Evolutionary conservation across 176 grass and related monocot species (phyloP), one percentile per base, ranked within the genome.

Genomic region (Aechmea fasciata): DNA sequence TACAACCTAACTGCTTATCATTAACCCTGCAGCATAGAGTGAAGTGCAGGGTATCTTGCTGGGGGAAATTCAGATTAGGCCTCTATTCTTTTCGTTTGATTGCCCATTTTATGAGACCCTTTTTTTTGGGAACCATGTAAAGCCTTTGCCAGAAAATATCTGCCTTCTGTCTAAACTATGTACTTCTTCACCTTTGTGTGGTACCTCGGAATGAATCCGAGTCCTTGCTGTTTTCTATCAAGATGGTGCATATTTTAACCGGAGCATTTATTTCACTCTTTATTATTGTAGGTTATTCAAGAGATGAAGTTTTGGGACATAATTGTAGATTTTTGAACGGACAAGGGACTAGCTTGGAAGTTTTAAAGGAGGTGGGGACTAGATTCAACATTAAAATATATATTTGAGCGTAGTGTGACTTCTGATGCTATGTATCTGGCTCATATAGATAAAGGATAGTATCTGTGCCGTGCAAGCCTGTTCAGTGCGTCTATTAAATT

Each of bases 301-400:
- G 87, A 83, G 80, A 85, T 67, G 94, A 99, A 84, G 77, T 93
- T 65, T 85, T 99, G 87, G 94, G 89, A 24, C 48, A 69, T 76
- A 81, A 90, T 29, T 80, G 70, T 79, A 87, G 73, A 77, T 92
- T 90, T 50, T 83, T 99, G 63, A 86, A 75, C 24, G 94, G 94
- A 72, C 84, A 89, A 33, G 75, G 64, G 50, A 93, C 89, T 69
- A 84, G 82, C 79, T 29, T 25, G 66, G 87, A 88, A 50, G 80
- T 71, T 78, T 83, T 99, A 77, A 72, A 90, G 64, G 82, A 99
- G 89, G 94, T 93, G 63, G 25, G 13, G 70, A 49, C 7, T 51
- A 59, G 12, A 15, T 13, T 22, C 54, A 55, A 9, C 25, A 55
- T 73, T 14, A n/a, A 2, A 23, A 65, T 11, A 64, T 76, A 23